Evolutionary conservation across 345 rosid species (phyloP).

Genomic region (Acer saccharum): DNA sequence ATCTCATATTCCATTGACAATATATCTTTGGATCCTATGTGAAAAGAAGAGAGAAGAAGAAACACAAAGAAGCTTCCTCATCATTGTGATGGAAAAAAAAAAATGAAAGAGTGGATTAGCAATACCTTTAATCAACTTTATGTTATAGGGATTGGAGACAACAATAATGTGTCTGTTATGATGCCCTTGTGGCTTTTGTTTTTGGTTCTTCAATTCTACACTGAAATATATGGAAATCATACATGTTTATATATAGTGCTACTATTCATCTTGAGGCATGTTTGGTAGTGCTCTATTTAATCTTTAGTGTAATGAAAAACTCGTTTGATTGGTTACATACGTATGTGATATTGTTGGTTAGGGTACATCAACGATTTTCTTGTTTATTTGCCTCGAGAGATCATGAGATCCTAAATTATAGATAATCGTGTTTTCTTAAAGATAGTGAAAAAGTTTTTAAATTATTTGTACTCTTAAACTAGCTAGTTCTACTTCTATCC

Average conservation of each 20-base stretch:
- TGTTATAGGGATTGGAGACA: conserved; percentile 13
- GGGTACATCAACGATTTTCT: no score
- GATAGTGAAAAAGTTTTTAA: no score
- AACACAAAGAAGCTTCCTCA: conserved; percentile 6
- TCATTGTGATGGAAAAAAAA: conserved; percentile 3
- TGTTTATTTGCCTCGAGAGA: no score
- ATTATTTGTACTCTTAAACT: no score
- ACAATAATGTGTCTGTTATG: neutral
- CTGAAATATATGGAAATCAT: conserved; percentile 15
- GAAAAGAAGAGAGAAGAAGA: neutral
- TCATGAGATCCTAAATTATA: no score
- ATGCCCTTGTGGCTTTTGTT: neutral
- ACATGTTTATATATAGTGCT: neutral
- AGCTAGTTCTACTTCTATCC: no score
- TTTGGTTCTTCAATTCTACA: conserved; percentile 1
- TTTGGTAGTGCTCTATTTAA: neutral
- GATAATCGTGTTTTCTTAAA: no score
- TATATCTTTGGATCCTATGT: conserved; percentile 15
- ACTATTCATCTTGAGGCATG: neutral
- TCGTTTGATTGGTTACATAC: no score
- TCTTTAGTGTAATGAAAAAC: no score
- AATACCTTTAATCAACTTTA: neutral
- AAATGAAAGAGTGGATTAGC: conserved; percentile 13
- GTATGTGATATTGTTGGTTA: no score
- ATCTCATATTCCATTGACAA: neutral